phyloP scores from a whole-genome alignment of 306 rosid species.

The apple (Malus domestica) region DNA sequence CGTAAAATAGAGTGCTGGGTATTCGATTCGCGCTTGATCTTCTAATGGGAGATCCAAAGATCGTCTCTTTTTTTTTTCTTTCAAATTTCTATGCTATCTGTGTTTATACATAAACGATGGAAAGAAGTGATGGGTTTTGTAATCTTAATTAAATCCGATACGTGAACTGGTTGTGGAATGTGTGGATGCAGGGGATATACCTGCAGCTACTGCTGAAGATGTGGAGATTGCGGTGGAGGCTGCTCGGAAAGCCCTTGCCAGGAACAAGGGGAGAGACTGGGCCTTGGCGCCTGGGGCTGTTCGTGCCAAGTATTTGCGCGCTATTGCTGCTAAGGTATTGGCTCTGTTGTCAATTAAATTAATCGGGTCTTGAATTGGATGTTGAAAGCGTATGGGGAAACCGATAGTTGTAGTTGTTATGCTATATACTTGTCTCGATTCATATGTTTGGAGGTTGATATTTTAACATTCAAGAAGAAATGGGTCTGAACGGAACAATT shows the following conservation, averaged over 20 bases:
- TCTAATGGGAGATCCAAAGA: background rate
- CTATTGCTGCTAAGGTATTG: slow-evolving; percentile 79
- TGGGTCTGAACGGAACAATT: background rate
- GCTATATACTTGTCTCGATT: background rate
- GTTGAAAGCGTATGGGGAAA: background rate
- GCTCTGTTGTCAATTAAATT: background rate
- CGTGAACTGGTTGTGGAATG: slow-evolving; percentile 9
- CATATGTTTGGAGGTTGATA: background rate
- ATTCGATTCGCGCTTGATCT: background rate
- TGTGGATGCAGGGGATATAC: slow-evolving; percentile 52
- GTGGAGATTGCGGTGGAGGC: slow-evolving; percentile 82
- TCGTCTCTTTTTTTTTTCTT: background rate
- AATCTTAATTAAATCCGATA: background rate
- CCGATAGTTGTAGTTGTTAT: background rate
- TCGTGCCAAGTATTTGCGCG: slow-evolving; percentile 86
- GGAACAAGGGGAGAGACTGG: slow-evolving; percentile 80
- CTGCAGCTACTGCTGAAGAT: slow-evolving; percentile 90
- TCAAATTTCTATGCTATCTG: background rate
- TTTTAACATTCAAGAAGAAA: background rate
- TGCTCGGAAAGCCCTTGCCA: slow-evolving; percentile 59
- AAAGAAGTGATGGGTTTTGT: background rate
- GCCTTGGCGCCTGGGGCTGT: slow-evolving; percentile 64
- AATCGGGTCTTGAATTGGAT: background rate
- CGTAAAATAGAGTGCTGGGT: background rate
- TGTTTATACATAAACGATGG: background rate